Evolutionary conservation across 768 basidiomycete species (phyloP).

Genomic region (Lactifluus piperatus): DNA sequence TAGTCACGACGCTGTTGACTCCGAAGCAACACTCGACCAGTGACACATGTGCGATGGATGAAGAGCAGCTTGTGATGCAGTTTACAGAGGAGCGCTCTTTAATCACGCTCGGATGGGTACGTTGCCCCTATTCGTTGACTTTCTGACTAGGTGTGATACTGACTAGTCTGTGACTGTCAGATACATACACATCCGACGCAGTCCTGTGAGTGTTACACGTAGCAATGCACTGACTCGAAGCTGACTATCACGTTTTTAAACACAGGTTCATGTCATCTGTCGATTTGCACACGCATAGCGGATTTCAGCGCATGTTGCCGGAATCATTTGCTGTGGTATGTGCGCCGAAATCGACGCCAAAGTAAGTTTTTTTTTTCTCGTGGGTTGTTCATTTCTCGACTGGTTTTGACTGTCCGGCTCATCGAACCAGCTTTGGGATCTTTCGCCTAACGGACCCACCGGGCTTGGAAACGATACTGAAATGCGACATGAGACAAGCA

Average conservation of each 20-base stretch:
- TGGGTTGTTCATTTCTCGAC: background rate
- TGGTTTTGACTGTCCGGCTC: background rate
- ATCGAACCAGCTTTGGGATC: constrained; percentile 58
- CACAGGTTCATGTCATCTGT: constrained; percentile 88
- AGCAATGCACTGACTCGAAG: background rate
- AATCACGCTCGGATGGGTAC: constrained; percentile 87
- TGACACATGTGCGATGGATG: constrained; percentile 87
- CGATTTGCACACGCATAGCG: constrained; percentile 85
- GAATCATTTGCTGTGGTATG: constrained; percentile 93
- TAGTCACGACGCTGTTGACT: constrained; percentile 75
- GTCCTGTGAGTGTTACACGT: constrained; percentile 45
- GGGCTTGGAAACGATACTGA: constrained; percentile 62
- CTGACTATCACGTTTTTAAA: constrained; percentile 1
- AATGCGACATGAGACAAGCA: constrained; percentile 60
- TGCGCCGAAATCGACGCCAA: constrained; percentile 70
- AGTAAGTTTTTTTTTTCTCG: constrained; percentile 39
- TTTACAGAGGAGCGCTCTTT: constrained; percentile 76
- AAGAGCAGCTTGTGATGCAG: constrained; percentile 77
- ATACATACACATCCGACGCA: constrained; percentile 92
- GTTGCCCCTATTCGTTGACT: constrained; percentile 25
- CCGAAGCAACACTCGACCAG: constrained; percentile 85
- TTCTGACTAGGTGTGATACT: background rate
- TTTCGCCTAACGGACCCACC: constrained; percentile 87
- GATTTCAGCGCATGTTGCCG: constrained; percentile 82
- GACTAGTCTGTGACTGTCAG: constrained; percentile 32